A percentile compares a stretch with the other conserved stretches of the same genome.
phyloP scores from a whole-genome alignment of 2,329 filamentous ascomycete species.

The Stemphylium vesicarium region DNA sequence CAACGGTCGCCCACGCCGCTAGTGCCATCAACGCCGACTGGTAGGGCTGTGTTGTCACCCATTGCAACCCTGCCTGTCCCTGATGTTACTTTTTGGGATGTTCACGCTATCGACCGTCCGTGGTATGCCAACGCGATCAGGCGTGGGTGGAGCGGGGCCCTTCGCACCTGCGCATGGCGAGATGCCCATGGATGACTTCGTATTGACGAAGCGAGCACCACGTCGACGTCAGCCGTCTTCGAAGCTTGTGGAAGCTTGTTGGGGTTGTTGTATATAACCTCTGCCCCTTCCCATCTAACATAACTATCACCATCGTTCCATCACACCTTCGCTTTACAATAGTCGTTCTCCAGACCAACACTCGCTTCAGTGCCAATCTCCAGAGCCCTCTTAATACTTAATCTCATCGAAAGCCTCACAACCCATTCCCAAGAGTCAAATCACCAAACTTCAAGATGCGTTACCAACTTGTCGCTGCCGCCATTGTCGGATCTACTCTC shows the following conservation, averaged over 20 bases:
- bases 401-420: conserved; percentile 18
- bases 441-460: conserved; percentile 39
- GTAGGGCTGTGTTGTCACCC: conserved; percentile 31
- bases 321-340: conserved; percentile 38
- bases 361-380: conserved; percentile 38
- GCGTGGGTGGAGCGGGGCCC: conserved; percentile 24
- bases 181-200: conserved; percentile 27
- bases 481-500: conserved; percentile 39
- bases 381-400: conserved; percentile 33
- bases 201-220: conserved; percentile 33
- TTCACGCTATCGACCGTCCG: conserved; percentile 42
- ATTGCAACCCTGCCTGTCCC: conserved; percentile 2
- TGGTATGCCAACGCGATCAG: conserved; percentile 40
- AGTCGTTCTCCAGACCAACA: conserved; percentile 34
- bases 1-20: conserved; percentile 10
- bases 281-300: conserved; percentile 13
- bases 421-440: conserved; percentile 3
- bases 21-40: conserved; percentile 18
- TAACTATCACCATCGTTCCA: conserved; percentile 34
- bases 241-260: conserved; percentile 25
- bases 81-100: conserved; percentile 25
- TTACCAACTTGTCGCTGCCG: conserved; percentile 38
- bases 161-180: conserved; percentile 25
- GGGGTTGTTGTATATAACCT: conserved; percentile 36
- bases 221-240: conserved; percentile 33